These are phyloP conservation scores for Asterionellopsis glacialis DNA, from an alignment of 108 stramenopile species.

Conservation along the genomic window DNA sequence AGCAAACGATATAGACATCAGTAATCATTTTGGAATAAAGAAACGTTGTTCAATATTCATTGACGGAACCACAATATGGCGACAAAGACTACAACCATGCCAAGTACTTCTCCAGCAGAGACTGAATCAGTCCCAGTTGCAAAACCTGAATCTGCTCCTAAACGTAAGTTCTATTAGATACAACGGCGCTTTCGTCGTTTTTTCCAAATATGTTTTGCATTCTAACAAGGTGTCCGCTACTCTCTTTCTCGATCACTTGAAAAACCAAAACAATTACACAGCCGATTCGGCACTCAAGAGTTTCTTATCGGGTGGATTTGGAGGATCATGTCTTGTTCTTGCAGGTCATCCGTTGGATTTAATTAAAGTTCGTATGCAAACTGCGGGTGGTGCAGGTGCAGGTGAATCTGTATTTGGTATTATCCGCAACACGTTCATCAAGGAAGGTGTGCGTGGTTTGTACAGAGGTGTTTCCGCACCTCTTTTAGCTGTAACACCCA, in stretches of 20 bases:
- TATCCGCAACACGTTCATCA: conserved; percentile 53
- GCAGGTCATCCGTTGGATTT: conserved; percentile 72
- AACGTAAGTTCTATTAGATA: too few relatives aligned
- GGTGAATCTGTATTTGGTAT: conserved; percentile 52
- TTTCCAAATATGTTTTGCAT: too few relatives aligned
- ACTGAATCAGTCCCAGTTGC: too few relatives aligned
- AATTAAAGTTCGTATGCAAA: conserved; percentile 85
- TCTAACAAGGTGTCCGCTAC: too few relatives aligned
- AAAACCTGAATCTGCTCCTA: too few relatives aligned
- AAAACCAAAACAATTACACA: not conserved
- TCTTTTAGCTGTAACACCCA: conserved; percentile 67
- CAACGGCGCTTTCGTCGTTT: too few relatives aligned
- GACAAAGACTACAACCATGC: too few relatives aligned
- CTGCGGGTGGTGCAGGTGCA: conserved; percentile 29
- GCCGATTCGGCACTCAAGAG: conserved; percentile 50
- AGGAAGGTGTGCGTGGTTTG: conserved; percentile 64
- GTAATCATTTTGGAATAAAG: too few relatives aligned
- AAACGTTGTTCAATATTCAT: too few relatives aligned
- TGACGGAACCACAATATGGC: too few relatives aligned
- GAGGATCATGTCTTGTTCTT: conserved; percentile 50
- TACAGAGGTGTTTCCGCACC: conserved; percentile 86
- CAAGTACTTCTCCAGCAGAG: too few relatives aligned
- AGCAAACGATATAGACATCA: too few relatives aligned
- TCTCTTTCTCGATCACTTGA: not conserved
- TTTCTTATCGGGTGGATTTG: conserved; percentile 76